phyloP scores from a whole-genome alignment of 1,284 basidiomycete species.

The Ceratobasidium sp. region DNA sequence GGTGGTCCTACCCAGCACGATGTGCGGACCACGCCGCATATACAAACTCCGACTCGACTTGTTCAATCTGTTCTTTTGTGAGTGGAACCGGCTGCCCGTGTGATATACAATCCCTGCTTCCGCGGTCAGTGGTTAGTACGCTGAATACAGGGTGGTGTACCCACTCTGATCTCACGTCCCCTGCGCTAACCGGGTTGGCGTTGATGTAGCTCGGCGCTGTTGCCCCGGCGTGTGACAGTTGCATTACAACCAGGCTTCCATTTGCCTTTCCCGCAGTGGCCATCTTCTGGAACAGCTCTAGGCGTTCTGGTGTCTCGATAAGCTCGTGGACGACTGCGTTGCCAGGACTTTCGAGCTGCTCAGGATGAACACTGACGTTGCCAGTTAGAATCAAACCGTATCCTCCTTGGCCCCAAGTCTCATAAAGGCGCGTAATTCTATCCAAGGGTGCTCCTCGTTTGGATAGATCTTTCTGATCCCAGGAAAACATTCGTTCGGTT shows the following conservation, averaged over 20 bases:
- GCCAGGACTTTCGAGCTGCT: conserved; percentile 40
- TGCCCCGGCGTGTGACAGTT: conserved; percentile 59
- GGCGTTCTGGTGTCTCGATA: conserved; percentile 50
- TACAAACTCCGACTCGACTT: conserved; percentile 51
- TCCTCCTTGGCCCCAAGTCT: conserved; percentile 20
- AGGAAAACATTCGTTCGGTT: conserved; percentile 13
- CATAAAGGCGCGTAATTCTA: not conserved
- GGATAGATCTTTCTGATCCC: conserved; percentile 7
- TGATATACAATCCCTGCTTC: conserved; percentile 10
- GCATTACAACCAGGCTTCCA: conserved; percentile 58
- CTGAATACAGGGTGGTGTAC: not conserved
- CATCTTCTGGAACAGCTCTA: conserved; percentile 53
- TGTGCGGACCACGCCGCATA: conserved; percentile 54
- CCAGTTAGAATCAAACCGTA: conserved; percentile 14
- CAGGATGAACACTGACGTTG: conserved; percentile 8
- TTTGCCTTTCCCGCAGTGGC: conserved; percentile 57
- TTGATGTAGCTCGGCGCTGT: conserved; percentile 50
- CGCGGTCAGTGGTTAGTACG: not conserved
- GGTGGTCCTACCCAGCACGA: conserved; percentile 53
- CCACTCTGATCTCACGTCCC: conserved; percentile 49
- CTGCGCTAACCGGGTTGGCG: conserved; percentile 53
- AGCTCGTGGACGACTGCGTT: conserved; percentile 44
- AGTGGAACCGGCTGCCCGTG: conserved; percentile 52
- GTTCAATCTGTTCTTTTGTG: conserved; percentile 52
- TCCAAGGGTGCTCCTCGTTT: conserved; percentile 6